Percentiles rank a stretch among this genome's conserved stretches.
These are phyloP conservation scores for Exserohilum rostratum DNA, from an alignment of 2,329 filamentous ascomycete genomes.

Conservation along the genomic window DNA sequence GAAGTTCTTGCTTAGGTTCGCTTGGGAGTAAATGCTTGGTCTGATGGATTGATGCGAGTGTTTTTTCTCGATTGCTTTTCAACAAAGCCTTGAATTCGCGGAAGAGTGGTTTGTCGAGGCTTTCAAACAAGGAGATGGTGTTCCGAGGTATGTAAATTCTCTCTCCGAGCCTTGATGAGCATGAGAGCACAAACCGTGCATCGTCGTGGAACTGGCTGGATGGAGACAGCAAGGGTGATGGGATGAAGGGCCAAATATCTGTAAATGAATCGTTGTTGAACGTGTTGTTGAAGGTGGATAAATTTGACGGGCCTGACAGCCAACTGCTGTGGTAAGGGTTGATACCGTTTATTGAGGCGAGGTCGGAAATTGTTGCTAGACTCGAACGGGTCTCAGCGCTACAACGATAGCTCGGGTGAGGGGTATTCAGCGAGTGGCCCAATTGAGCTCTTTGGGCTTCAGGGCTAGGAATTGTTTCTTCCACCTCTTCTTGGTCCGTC, in stretches of 20 bases:
- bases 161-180: neutral
- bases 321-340: neutral
- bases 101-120: neutral
- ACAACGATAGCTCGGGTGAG: no score
- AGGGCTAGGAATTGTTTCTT: neutral
- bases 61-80: neutral
- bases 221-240: neutral
- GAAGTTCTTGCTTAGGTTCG: constrained; percentile 1
- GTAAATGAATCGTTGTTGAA: neutral
- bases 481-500: neutral
- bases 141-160: neutral
- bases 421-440: no score
- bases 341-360: no score
- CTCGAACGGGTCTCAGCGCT: neutral
- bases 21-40: constrained; percentile 8
- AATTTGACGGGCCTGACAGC: neutral
- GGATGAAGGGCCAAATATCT: neutral
- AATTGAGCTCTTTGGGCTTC: neutral
- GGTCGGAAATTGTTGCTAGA: no score
- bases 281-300: no score
- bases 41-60: neutral
- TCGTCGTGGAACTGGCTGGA: neutral
- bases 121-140: neutral
- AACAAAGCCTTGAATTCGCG: neutral
- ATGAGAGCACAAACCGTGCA: no score